These are phyloP conservation scores for Ailanthus altissimus DNA, from an alignment of 345 rosid genomes.

Conservation along the genomic window DNA sequence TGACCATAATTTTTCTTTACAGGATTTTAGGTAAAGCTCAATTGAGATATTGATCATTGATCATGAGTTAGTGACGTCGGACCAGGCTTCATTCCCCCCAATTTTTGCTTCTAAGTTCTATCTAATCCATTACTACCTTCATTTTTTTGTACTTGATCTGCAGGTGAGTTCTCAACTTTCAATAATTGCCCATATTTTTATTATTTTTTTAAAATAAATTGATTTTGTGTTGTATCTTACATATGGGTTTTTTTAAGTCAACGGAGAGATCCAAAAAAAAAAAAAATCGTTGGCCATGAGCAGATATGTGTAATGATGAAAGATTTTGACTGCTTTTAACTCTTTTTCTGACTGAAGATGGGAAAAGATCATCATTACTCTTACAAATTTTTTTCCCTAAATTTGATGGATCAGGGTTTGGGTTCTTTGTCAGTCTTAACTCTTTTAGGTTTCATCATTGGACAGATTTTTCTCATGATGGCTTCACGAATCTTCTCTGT, in stretches of 20 bases:
- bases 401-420: slow-evolving; percentile 35
- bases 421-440: slow-evolving; percentile 38
- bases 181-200: neutral
- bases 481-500: slow-evolving; percentile 49
- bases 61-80: slow-evolving; percentile 52
- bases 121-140: neutral
- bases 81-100: slow-evolving; percentile 99
- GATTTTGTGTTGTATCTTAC: slow-evolving; percentile 8
- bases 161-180: slow-evolving; percentile 8
- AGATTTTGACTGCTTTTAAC: slow-evolving; percentile 40
- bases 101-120: slow-evolving; percentile 41
- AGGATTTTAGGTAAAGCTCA: neutral
- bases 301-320: slow-evolving; percentile 76
- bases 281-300: slow-evolving; percentile 33
- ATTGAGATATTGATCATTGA: slow-evolving; percentile 22
- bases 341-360: slow-evolving; percentile 34
- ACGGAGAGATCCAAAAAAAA: slow-evolving; percentile 9
- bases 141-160: neutral
- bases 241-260: slow-evolving; percentile 23
- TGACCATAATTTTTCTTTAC: neutral
- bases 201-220: neutral
- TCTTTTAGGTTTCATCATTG: slow-evolving; percentile 43
- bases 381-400: slow-evolving; percentile 22
- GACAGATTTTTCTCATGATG: slow-evolving; percentile 39
- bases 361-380: slow-evolving; percentile 45